Evolutionary conservation across 805 yeast species (phyloP).

Genomic region (Kuraishia cidri): DNA sequence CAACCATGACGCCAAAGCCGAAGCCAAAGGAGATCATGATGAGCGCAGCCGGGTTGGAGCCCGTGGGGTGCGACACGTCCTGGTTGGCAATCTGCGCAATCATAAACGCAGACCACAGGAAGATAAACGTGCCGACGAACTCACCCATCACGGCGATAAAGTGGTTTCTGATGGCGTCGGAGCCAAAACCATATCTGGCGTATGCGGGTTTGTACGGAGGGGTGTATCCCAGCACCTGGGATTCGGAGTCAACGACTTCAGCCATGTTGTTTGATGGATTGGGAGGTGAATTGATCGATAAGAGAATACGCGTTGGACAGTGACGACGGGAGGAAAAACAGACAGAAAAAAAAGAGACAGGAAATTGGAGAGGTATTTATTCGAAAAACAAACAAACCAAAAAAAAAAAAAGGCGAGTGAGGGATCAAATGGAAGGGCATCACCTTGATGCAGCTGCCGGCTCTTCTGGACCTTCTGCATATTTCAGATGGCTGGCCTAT

Average conservation of each 20-base stretch:
- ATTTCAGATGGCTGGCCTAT: no score
- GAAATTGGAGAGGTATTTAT: no score
- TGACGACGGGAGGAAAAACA: neutral
- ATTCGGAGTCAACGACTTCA: slow-evolving; percentile 22
- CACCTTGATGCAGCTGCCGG: no score
- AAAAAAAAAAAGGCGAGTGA: no score
- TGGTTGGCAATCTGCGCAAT: slow-evolving; percentile 75
- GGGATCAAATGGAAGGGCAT: no score
- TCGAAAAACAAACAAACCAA: no score
- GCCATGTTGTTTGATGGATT: neutral
- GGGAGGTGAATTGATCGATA: no score
- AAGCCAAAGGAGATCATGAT: slow-evolving; percentile 81
- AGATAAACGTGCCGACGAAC: slow-evolving; percentile 79
- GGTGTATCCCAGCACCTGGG: slow-evolving; percentile 27
- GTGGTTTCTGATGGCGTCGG: slow-evolving; percentile 46
- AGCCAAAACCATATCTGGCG: slow-evolving; percentile 24
- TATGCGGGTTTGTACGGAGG: slow-evolving; percentile 25
- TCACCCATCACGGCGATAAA: slow-evolving; percentile 68
- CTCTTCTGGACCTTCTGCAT: no score
- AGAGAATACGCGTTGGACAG: no score
- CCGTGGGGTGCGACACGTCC: slow-evolving; percentile 20
- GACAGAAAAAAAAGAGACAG: neutral
- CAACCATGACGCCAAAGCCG: slow-evolving; percentile 77
- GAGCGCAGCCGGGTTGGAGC: slow-evolving; percentile 49
- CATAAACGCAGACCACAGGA: slow-evolving; percentile 72